These are phyloP conservation scores for Rubia balearica DNA, from an alignment of 305 asterid genomes.

Conservation along the genomic window DNA sequence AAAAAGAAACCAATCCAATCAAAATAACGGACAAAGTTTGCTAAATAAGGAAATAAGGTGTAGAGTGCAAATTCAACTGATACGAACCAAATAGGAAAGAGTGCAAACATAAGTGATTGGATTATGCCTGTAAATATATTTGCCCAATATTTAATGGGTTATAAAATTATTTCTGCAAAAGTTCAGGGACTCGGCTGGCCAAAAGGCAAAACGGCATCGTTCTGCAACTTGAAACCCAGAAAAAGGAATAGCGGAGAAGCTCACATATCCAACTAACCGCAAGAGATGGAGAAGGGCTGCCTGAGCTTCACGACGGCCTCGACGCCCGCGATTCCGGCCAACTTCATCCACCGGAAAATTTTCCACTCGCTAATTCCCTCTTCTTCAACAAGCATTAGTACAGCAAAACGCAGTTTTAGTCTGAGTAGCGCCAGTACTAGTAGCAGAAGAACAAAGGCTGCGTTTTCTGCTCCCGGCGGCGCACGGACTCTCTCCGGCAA, in stretches of 20 bases:
- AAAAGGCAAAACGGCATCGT: background rate
- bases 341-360: slow-evolving; percentile 26
- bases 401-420: slow-evolving; percentile 13
- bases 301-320: slow-evolving; percentile 52
- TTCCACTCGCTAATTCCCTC: slow-evolving; percentile 20
- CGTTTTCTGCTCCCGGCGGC: slow-evolving; percentile 12
- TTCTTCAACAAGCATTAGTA: slow-evolving; percentile 15
- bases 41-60: too few species aligned
- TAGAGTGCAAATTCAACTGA: too few species aligned
- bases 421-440: slow-evolving; percentile 11
- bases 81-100: too few species aligned
- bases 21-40: too few species aligned
- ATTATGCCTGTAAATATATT: too few species aligned
- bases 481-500: slow-evolving; percentile 34
- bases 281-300: slow-evolving; percentile 46
- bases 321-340: slow-evolving; percentile 39
- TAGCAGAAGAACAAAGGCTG: slow-evolving; percentile 27
- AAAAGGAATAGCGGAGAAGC: background rate
- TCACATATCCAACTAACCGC: slow-evolving; percentile 8
- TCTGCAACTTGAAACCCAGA: background rate
- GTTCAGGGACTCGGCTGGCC: background rate
- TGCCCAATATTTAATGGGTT: background rate
- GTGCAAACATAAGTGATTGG: too few species aligned
- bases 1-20: too few species aligned
- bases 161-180: background rate